Evolutionary conservation across 352 stramenopile species (phyloP).

Genomic region (Globisporangium takayamanum): DNA sequence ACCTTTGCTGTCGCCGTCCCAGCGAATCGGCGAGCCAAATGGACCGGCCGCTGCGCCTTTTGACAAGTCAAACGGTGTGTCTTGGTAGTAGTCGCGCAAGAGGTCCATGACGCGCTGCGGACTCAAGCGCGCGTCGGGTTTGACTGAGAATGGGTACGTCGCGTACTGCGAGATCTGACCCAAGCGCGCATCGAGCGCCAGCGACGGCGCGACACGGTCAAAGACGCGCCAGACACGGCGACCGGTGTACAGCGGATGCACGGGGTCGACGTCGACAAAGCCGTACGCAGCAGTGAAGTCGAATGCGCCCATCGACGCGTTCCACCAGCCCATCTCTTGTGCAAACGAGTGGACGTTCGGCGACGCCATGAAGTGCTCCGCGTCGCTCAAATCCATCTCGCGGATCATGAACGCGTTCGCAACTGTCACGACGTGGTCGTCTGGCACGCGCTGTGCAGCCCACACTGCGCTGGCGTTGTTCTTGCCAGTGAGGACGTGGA

Average conservation of each 20-base stretch:
- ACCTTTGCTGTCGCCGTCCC: slow-evolving; percentile 36
- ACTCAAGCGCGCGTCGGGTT: slow-evolving; percentile 55
- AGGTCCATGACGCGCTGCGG: slow-evolving; percentile 61
- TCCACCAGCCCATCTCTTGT: slow-evolving; percentile 82
- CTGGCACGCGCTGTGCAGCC: slow-evolving; percentile 89
- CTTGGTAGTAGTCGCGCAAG: slow-evolving; percentile 83
- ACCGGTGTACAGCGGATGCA: slow-evolving; percentile 64
- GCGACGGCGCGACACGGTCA: slow-evolving; percentile 69
- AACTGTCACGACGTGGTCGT: slow-evolving; percentile 86
- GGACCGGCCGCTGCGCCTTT: slow-evolving; percentile 69
- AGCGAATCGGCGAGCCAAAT: slow-evolving; percentile 84
- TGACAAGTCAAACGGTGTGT: slow-evolving; percentile 71
- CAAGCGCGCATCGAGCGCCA: slow-evolving; percentile 57
- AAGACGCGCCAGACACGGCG: slow-evolving; percentile 89
- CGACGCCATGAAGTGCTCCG: slow-evolving; percentile 85
- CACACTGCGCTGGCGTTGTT: slow-evolving; percentile 87
- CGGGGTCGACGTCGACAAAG: slow-evolving; percentile 46
- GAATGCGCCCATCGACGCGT: slow-evolving; percentile 36
- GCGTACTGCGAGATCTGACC: slow-evolving; percentile 59
- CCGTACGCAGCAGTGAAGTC: slow-evolving; percentile 73
- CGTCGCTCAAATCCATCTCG: slow-evolving; percentile 70
- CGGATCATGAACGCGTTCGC: slow-evolving; percentile 94
- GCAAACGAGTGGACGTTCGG: slow-evolving; percentile 83
- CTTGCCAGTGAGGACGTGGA: slow-evolving; percentile 90
- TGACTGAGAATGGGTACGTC: slow-evolving; percentile 88